phyloP scores from a whole-genome alignment of 306 rosid species.

The Cercis canadensis region DNA sequence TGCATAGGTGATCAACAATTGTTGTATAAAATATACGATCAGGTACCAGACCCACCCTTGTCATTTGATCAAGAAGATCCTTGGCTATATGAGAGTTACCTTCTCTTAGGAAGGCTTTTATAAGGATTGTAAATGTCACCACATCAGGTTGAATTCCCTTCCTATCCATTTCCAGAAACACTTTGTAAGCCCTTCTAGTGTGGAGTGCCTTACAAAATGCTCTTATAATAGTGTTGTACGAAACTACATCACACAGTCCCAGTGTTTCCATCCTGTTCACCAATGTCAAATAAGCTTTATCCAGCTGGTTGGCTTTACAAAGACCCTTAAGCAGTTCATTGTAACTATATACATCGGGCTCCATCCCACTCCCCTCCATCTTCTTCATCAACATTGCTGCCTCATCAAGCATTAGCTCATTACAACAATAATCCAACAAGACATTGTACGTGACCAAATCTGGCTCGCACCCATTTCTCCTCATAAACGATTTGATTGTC shows the following conservation, averaged over 20 bases:
- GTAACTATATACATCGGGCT: slow-evolving; percentile 79
- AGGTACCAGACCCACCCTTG: slow-evolving; percentile 56
- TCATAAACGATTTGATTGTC: slow-evolving; percentile 74
- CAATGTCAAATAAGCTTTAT: slow-evolving; percentile 76
- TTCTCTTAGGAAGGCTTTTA: slow-evolving; percentile 73
- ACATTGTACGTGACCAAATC: slow-evolving; percentile 88
- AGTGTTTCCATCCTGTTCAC: slow-evolving; percentile 64
- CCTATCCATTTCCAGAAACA: slow-evolving; percentile 76
- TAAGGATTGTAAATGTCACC: slow-evolving; percentile 77
- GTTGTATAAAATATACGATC: slow-evolving; percentile 73
- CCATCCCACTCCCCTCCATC: slow-evolving; percentile 75
- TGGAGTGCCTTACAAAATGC: slow-evolving; percentile 62
- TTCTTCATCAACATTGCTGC: slow-evolving; percentile 65
- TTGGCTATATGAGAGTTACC: slow-evolving; percentile 63
- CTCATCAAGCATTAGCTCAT: slow-evolving; percentile 69
- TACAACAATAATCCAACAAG: slow-evolving; percentile 80
- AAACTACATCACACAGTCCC: slow-evolving; percentile 76
- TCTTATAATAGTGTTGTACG: slow-evolving; percentile 75
- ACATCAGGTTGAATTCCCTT: slow-evolving; percentile 77
- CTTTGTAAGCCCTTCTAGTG: slow-evolving; percentile 67
- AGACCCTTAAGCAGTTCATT: slow-evolving; percentile 77
- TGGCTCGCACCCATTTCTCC: slow-evolving; percentile 65
- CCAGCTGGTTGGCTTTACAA: slow-evolving; percentile 64
- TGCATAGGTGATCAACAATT: slow-evolving; percentile 69
- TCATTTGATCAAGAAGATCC: slow-evolving; percentile 77